A percentile compares a stretch with the other conserved stretches of the same genome.
These are phyloP conservation scores for Pedinophyceae sp. DNA, from an alignment of 139 green algal genomes.

Conservation along the genomic window DNA sequence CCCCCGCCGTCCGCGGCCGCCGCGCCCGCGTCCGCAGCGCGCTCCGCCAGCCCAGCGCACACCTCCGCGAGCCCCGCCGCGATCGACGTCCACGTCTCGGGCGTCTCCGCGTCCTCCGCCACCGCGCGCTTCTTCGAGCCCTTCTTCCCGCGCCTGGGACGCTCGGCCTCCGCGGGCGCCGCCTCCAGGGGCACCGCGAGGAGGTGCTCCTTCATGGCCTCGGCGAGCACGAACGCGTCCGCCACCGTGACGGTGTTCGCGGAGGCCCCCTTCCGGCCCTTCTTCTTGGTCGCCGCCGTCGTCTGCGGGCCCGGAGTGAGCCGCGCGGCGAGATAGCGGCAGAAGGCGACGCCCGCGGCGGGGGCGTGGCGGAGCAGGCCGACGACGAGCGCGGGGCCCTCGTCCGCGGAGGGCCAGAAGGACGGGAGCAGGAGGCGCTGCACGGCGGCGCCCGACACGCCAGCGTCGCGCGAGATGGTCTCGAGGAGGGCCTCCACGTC, in stretches of 20 bases:
- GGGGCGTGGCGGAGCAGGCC: conserved; percentile 43
- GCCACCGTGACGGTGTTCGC: conserved; percentile 25
- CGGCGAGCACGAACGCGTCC: conserved; percentile 21
- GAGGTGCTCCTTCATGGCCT: conserved; percentile 27
- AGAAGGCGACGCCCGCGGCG: conserved; percentile 34
- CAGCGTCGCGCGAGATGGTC: conserved; percentile 20
- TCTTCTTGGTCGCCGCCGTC: background rate
- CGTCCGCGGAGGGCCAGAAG: conserved; percentile 36
- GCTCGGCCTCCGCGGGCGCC: conserved; percentile 1
- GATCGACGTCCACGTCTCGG: conserved; percentile 29
- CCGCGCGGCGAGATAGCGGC: conserved; percentile 13
- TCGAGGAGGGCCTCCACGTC: conserved; percentile 35
- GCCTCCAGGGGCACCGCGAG: conserved; percentile 10
- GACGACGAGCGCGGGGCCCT: conserved; percentile 31
- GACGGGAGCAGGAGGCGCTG: conserved; percentile 42
- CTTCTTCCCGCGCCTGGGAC: background rate
- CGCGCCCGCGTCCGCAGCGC: no score
- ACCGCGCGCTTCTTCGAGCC: conserved; percentile 9
- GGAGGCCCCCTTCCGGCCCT: background rate
- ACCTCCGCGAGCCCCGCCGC: conserved; percentile 30
- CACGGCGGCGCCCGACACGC: conserved; percentile 17
- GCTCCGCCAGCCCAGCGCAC: conserved; percentile 24
- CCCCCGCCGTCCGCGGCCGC: no score
- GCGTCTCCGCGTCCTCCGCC: conserved; percentile 15
- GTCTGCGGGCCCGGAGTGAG: background rate